These are phyloP conservation scores for Chenopodium album DNA, from an alignment of 148 eudicot species.

Conservation along the genomic window DNA sequence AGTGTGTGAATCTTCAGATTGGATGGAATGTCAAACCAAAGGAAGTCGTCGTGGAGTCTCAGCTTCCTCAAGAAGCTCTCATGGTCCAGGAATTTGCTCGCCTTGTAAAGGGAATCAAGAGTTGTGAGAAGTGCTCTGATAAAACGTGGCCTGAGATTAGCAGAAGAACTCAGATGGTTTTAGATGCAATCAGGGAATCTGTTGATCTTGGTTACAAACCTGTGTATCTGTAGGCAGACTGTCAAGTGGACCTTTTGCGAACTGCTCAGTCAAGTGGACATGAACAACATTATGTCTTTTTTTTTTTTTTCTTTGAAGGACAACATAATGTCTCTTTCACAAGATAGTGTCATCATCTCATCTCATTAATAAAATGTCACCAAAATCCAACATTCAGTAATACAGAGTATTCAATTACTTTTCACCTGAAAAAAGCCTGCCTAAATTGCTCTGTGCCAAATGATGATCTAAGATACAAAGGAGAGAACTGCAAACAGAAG, in stretches of 20 bases:
- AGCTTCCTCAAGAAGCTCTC: conserved; percentile 43
- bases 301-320: no score
- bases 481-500: background rate
- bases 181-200: conserved; percentile 49
- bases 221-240: conserved; percentile 11
- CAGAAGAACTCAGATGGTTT: conserved; percentile 37
- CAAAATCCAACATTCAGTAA: background rate
- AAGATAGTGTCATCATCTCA: background rate
- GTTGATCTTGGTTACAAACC: conserved; percentile 26
- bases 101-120: conserved; percentile 31
- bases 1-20: background rate
- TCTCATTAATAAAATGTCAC: background rate
- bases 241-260: background rate
- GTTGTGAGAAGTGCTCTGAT: conserved; percentile 22
- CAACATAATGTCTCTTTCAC: background rate
- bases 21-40: conserved; percentile 19
- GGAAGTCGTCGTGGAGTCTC: conserved; percentile 23
- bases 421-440: no score
- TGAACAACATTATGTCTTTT: no score
- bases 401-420: no score
- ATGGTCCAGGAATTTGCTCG: conserved; percentile 44
- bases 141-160: conserved; percentile 45
- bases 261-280: background rate
- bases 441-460: background rate
- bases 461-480: background rate